These are phyloP conservation scores for Chaetomiaceae sp. DNA, from an alignment of 2,329 filamentous ascomycete genomes.

Conservation along the genomic window DNA sequence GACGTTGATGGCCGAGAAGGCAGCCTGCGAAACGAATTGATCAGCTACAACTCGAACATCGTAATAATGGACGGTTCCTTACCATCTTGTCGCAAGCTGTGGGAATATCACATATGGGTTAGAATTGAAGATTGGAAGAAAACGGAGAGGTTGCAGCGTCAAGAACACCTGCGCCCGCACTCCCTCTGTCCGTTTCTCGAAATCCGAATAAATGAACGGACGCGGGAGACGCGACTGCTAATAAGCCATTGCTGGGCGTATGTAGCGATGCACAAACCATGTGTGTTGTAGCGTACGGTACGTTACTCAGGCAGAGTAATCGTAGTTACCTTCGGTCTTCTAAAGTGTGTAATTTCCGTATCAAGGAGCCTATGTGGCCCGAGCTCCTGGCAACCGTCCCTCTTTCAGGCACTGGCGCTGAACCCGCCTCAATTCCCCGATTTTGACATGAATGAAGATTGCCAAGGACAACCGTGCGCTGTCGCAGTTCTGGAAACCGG, in stretches of 20 bases:
- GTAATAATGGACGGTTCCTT: neutral
- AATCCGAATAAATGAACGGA: neutral
- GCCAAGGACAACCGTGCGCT: slow-evolving; percentile 5
- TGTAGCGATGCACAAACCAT: no score
- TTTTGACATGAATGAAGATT: neutral
- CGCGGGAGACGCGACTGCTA: slow-evolving; percentile 13
- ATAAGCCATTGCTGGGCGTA: no score
- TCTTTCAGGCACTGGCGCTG: neutral
- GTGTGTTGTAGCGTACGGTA: no score
- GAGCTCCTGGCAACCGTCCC: slow-evolving; percentile 1
- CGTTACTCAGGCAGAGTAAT: no score
- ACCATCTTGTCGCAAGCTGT: slow-evolving; percentile 13
- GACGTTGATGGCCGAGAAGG: slow-evolving; percentile 87
- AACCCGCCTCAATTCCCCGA: neutral
- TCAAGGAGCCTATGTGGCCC: neutral
- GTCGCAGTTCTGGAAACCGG: neutral
- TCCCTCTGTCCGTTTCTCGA: neutral
- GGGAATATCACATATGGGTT: slow-evolving; percentile 4
- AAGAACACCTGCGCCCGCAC: no score
- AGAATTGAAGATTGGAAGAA: neutral
- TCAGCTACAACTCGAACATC: neutral
- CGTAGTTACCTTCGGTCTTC: no score
- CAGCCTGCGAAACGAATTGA: slow-evolving; percentile 40
- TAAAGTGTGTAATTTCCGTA: no score
- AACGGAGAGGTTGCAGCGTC: neutral